Base-by-base conservation (phyloP, 163 green algal species). In the Picocystis sp. region DNA sequence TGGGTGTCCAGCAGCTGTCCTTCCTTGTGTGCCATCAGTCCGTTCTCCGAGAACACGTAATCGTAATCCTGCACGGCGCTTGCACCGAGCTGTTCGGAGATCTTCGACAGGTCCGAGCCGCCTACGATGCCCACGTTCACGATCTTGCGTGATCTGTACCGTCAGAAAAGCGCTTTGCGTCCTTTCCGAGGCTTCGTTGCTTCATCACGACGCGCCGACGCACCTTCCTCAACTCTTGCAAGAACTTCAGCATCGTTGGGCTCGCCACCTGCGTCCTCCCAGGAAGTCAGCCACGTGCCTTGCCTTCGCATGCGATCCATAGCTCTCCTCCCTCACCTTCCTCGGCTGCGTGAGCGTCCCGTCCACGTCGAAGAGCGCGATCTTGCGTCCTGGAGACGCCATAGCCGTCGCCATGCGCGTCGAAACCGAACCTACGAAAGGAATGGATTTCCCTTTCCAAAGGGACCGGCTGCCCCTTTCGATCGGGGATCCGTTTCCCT, bases 311-410 rank as follows among this genome's bases (percentile, higher is more conserved):
- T 8, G 5, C 8, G 5, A 8, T 38, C 29, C 5, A 11, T 3
- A 38, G 5, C 5, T 8, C 5, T 8, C 29, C 3, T 38, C 29
- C 5, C 64, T 1, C 24, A 89, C 84, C 70, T 97, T 94, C 2
- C 90, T 73, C 29, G 90, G 75, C 19, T 78, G 77, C 1, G 90
- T 93, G 33, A 99, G 74, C 1, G 90, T 98, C 53, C 90, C 90
- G 60, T 99, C 90, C 1, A 99, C 90, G 61, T 99, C 90, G 53
- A 98, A 99, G n/a, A 99, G 65, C 19, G 81, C 89, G 13, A 97
- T 55, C 34, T 23, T 57, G 34, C 17, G 47, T 46, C 53, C 29
- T 3, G 5, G 5, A 38, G 5, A 8, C 8, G 29, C 29, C 29
- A 8, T 8, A 3, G 8, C 8, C 29, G 29, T 8, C 29, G 8